Evolutionary conservation across 1,284 basidiomycete genomes (phyloP).

Genomic region (Ganoderma boninense): DNA sequence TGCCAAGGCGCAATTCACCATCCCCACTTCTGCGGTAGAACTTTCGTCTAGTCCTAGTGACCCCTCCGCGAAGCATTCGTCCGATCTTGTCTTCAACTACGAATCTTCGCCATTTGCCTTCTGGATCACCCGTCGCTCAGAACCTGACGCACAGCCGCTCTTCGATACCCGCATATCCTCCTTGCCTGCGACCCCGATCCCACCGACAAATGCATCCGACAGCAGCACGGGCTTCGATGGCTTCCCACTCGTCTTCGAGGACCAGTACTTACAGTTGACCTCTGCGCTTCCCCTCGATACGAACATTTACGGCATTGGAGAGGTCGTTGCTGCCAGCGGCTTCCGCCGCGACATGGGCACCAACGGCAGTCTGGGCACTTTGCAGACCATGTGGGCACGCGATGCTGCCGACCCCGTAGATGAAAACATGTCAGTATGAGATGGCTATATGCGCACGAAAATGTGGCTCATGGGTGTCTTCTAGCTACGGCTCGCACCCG

Average conservation of each 20-base stretch:
- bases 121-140: constrained; percentile 77
- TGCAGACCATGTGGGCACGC: constrained; percentile 78
- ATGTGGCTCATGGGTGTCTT: constrained; percentile 35
- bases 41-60: constrained; percentile 48
- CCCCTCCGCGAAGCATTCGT: constrained; percentile 44
- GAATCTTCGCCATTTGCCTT: constrained; percentile 74
- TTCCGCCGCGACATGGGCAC: constrained; percentile 72
- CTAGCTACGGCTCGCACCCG: constrained; percentile 79
- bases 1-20: constrained; percentile 67
- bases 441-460: not conserved
- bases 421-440: constrained; percentile 59
- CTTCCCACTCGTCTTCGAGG: constrained; percentile 78
- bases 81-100: constrained; percentile 77
- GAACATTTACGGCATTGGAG: constrained; percentile 84
- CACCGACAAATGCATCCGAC: constrained; percentile 54
- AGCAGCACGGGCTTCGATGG: constrained; percentile 61
- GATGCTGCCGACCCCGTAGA: constrained; percentile 67
- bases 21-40: constrained; percentile 66
- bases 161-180: constrained; percentile 78
- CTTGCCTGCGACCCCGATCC: constrained; percentile 62
- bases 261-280: constrained; percentile 75
- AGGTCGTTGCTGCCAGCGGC: constrained; percentile 73
- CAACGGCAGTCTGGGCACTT: constrained; percentile 59
- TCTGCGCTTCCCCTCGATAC: constrained; percentile 69
- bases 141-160: constrained; percentile 63